These are phyloP conservation scores for Aspergillus baeticus DNA, from an alignment of 495 filamentous ascomycete genomes.

Conservation along the genomic window DNA sequence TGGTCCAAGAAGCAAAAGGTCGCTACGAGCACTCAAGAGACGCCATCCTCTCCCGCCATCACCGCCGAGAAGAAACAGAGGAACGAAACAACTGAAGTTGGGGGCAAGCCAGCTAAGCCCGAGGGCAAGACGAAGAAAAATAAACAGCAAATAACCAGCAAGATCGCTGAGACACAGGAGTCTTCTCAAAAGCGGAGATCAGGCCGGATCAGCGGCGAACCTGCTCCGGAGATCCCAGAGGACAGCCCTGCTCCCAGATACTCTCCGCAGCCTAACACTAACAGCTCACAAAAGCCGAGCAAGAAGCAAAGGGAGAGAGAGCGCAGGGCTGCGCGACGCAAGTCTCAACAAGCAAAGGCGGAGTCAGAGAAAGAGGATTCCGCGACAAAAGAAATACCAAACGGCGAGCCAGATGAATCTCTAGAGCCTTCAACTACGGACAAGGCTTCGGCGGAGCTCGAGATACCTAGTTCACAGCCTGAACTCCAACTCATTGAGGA, in stretches of 20 bases:
- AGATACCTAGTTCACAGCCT: neutral
- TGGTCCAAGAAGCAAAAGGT: conserved; percentile 20
- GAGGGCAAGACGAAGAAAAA: neutral
- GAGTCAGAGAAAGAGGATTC: neutral
- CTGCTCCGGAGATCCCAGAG: conserved; percentile 13
- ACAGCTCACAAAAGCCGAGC: conserved; percentile 22
- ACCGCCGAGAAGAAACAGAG: conserved; percentile 25
- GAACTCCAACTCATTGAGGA: neutral
- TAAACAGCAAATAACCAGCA: neutral
- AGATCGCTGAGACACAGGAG: conserved; percentile 4
- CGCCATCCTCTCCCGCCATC: conserved; percentile 17
- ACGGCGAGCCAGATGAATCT: neutral
- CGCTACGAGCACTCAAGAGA: conserved; percentile 3
- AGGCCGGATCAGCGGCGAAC: conserved; percentile 23
- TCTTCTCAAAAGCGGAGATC: conserved; percentile 26
- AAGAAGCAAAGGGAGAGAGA: conserved; percentile 4
- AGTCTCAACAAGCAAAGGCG: conserved; percentile 10
- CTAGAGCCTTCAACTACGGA: neutral
- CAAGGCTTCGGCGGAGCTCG: neutral
- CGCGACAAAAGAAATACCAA: neutral
- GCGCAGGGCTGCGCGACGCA: neutral
- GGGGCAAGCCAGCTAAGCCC: neutral
- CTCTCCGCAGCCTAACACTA: conserved; percentile 15
- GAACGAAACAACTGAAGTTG: conserved; percentile 14
- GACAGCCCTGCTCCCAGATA: conserved; percentile 13